These are phyloP conservation scores for Chaetomium cochliodes DNA, from an alignment of 495 filamentous ascomycete species.

Conservation along the genomic window DNA sequence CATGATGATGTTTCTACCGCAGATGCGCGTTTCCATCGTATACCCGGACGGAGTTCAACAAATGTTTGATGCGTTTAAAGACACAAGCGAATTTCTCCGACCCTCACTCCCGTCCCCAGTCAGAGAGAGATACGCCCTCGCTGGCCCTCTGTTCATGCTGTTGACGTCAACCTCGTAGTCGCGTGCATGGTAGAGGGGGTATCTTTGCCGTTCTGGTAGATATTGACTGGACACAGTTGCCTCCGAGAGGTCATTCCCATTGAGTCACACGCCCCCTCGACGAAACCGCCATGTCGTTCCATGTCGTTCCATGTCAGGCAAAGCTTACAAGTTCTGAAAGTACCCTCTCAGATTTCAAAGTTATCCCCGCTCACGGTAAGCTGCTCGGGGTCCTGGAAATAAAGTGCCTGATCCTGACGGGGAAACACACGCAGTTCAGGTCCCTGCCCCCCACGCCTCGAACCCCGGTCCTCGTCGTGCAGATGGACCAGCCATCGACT, in stretches of 20 bases:
- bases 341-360: neutral
- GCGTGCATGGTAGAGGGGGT: no score
- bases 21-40: neutral
- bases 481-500: neutral
- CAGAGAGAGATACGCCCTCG: neutral
- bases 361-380: neutral
- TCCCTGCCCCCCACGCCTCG: slow-evolving; percentile 1
- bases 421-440: neutral
- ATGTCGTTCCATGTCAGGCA: neutral
- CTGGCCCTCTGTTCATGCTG: neutral
- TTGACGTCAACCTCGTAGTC: no score
- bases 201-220: neutral
- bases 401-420: neutral
- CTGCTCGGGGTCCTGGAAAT: neutral
- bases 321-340: neutral
- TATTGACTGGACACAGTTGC: neutral
- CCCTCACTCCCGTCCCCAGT: neutral
- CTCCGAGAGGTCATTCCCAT: neutral
- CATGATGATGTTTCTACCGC: neutral
- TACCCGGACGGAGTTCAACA: neutral
- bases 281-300: neutral
- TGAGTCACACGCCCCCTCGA: no score
- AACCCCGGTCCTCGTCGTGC: slow-evolving; percentile 9
- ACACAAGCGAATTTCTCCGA: neutral
- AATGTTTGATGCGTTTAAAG: neutral